phyloP scores from a whole-genome alignment of 352 stramenopile species.

The Globisporangium alternatum region DNA sequence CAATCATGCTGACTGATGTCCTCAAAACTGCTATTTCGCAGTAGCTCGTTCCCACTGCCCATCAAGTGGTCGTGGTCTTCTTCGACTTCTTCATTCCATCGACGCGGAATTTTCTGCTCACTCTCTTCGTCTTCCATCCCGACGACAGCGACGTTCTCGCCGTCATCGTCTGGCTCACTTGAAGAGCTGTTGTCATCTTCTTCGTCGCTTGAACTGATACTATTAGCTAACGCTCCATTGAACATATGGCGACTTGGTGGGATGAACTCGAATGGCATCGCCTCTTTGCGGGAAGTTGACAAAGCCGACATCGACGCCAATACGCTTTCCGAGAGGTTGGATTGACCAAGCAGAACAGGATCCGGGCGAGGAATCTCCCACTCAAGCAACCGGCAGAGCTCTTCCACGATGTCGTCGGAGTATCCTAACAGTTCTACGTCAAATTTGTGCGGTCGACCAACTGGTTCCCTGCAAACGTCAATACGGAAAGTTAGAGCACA shows the following conservation, averaged over 20 bases:
- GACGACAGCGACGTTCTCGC: conserved; percentile 23
- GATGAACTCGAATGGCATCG: conserved; percentile 65
- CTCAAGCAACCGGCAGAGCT: conserved; percentile 67
- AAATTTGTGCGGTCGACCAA: conserved; percentile 80
- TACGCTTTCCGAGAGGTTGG: conserved; percentile 36
- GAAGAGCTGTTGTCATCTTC: conserved; percentile 52
- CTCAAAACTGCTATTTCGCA: conserved; percentile 60
- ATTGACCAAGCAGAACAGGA: conserved; percentile 60
- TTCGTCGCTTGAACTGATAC: conserved; percentile 57
- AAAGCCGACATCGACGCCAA: conserved; percentile 22
- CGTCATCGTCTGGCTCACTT: conserved; percentile 42
- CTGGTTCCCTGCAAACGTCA: conserved; percentile 47
- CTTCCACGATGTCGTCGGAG: conserved; percentile 82
- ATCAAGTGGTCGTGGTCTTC: conserved; percentile 73
- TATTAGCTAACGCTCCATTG: conserved; percentile 58
- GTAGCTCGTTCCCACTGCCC: conserved; percentile 70
- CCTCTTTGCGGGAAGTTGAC: conserved; percentile 20
- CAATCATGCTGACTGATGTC: conserved; percentile 26
- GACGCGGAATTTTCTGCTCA: conserved; percentile 19
- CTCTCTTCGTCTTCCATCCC: conserved; percentile 37
- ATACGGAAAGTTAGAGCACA: conserved; percentile 2
- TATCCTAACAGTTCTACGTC: conserved; percentile 82
- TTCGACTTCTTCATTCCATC: conserved; percentile 38
- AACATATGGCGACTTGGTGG: conserved; percentile 74
- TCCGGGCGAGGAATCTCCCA: conserved; percentile 80